These are phyloP conservation scores for Taphrina confusa DNA, from an alignment of 1,139 yeast genomes.

Conservation along the genomic window DNA sequence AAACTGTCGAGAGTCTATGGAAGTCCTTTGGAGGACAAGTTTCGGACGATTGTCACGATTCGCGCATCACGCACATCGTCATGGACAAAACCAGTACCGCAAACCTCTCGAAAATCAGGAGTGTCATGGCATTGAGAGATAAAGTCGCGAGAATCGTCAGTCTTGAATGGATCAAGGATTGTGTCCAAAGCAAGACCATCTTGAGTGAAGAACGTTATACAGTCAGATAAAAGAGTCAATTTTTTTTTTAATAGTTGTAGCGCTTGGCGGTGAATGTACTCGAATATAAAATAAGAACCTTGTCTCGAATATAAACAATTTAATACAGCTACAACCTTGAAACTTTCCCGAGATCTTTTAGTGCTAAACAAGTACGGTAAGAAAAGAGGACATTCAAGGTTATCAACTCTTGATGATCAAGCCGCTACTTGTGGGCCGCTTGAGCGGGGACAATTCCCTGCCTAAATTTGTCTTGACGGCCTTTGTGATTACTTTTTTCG, in stretches of 20 bases:
- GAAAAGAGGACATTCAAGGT: no score
- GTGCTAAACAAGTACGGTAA: no score
- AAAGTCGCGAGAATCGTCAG: slow-evolving; percentile 41
- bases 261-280: no score
- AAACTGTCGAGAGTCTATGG: background rate
- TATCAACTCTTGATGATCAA: background rate
- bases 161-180: slow-evolving; percentile 42
- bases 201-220: slow-evolving; percentile 40
- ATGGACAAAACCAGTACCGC: slow-evolving; percentile 16
- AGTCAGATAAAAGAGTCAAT: no score
- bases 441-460: slow-evolving; percentile 25
- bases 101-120: background rate
- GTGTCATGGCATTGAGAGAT: slow-evolving; percentile 13
- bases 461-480: slow-evolving; percentile 24
- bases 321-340: no score
- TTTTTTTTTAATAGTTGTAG: no score
- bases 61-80: slow-evolving; percentile 39
- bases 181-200: slow-evolving; percentile 43
- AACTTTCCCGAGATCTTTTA: no score
- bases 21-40: slow-evolving; percentile 37
- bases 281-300: no score
- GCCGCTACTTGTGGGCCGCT: slow-evolving; percentile 24
- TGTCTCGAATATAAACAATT: no score
- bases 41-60: slow-evolving; percentile 17
- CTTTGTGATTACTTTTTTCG: slow-evolving; percentile 12